A percentile compares a stretch with the other conserved stretches of the same genome.
Conservation (phyloP, 2,329 filamentous ascomycete genomes). For the Beauveria asiatica region DNA sequence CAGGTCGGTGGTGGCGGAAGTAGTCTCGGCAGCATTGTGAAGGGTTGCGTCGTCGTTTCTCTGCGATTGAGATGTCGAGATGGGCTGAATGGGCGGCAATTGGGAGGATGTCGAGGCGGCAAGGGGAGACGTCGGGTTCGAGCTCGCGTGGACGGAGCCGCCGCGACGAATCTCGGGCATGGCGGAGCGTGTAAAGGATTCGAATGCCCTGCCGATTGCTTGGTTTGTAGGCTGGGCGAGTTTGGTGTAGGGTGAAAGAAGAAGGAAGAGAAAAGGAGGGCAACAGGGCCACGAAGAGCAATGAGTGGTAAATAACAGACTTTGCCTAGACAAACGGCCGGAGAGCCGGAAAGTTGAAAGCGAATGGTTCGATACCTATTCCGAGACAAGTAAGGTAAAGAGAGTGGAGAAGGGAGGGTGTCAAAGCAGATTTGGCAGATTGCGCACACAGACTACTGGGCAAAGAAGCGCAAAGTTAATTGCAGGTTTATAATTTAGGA, state of each 20-base stretch:
- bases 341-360: no score
- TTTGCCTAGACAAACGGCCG: no score
- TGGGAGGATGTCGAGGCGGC: neutral
- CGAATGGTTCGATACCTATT: no score
- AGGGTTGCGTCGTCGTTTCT: neutral
- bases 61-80: neutral
- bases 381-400: no score
- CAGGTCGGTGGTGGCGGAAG: neutral
- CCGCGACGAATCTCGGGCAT: slow-evolving; percentile 11
- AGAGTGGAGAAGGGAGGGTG: no score
- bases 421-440: no score
- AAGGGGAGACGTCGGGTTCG: neutral
- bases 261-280: neutral
- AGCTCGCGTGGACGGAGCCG: slow-evolving; percentile 10
- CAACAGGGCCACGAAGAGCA: neutral
- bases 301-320: no score
- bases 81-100: neutral
- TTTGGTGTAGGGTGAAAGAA: neutral
- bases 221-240: neutral
- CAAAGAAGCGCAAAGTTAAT: no score
- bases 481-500: no score
- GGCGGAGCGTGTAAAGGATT: neutral
- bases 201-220: neutral
- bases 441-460: no score
- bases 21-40: neutral